Conservation (phyloP, 1,284 basidiomycete genomes). For the Trametes hirsuta region DNA sequence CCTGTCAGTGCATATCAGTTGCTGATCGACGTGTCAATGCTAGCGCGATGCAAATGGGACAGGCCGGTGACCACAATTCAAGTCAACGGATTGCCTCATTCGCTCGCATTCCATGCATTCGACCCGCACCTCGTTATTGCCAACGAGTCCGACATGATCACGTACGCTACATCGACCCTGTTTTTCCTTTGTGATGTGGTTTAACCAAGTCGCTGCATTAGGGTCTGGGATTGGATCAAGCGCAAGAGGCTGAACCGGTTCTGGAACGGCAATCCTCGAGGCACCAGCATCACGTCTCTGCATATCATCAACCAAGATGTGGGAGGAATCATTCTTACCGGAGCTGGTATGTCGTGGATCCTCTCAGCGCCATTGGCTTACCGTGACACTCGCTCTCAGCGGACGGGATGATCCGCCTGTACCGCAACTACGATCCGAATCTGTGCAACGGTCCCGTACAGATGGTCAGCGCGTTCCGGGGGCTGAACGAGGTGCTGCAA, state of each 20-base stretch:
- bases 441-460: conserved; percentile 70
- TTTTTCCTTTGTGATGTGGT: not conserved
- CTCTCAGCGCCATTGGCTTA: not conserved
- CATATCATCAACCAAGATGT: conserved; percentile 97
- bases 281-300: conserved; percentile 87
- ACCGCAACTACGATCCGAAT: conserved; percentile 84
- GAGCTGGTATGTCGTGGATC: conserved; percentile 63
- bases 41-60: conserved; percentile 75
- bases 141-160: conserved; percentile 87
- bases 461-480: conserved; percentile 94
- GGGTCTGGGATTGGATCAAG: conserved; percentile 95
- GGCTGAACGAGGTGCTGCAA: conserved; percentile 78
- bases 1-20: not conserved
- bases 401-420: conserved; percentile 91
- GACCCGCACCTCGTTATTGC: conserved; percentile 89
- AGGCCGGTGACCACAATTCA: conserved; percentile 77
- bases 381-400: conserved; percentile 46
- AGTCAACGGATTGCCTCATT: conserved; percentile 72
- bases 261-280: conserved; percentile 85
- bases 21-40: conserved; percentile 7
- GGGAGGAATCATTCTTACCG: conserved; percentile 88
- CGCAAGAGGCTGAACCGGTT: conserved; percentile 82
- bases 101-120: conserved; percentile 89
- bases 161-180: conserved; percentile 51
- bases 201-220: conserved; percentile 34